Evolutionary conservation across 2,329 filamentous ascomycete genomes (phyloP).

Genomic region (Westerdykella ornata): DNA sequence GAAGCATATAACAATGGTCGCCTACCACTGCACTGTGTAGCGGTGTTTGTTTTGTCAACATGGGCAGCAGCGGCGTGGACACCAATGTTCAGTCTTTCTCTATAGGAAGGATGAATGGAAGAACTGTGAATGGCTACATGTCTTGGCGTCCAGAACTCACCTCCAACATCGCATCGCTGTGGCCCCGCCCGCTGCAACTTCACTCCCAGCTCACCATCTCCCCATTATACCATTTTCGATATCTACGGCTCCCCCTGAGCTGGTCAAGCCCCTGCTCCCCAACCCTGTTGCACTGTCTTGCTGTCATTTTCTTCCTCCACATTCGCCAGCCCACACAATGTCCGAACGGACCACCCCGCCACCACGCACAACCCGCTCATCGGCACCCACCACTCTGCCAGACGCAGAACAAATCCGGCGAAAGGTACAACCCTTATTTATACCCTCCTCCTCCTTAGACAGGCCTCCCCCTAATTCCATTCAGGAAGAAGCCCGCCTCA

Average conservation of each 20-base stretch:
- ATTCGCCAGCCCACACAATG: slow-evolving; percentile 17
- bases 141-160: slow-evolving; percentile 28
- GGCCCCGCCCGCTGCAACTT: background rate
- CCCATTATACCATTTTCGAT: too few relatives aligned
- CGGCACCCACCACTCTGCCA: slow-evolving; percentile 44
- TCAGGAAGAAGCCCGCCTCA: slow-evolving; percentile 80
- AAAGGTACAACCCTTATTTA: slow-evolving; percentile 43
- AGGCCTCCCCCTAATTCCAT: background rate
- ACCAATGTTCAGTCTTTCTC: too few relatives aligned
- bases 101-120: too few relatives aligned
- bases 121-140: slow-evolving; percentile 8
- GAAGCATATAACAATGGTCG: too few relatives aligned
- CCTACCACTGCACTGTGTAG: too few relatives aligned
- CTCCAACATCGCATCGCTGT: slow-evolving; percentile 11
- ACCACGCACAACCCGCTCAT: slow-evolving; percentile 35
- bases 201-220: too few relatives aligned
- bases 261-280: too few relatives aligned
- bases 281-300: too few relatives aligned
- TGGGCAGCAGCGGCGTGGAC: too few relatives aligned
- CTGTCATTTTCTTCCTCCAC: background rate
- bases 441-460: too few relatives aligned
- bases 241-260: too few relatives aligned
- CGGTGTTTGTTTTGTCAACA: too few relatives aligned
- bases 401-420: slow-evolving; percentile 55
- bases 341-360: slow-evolving; percentile 45